A percentile compares a stretch with the other conserved stretches of the same genome.
Evolutionary conservation across 805 yeast genomes (phyloP).

Genomic region (Metschnikowia lochheadii): DNA sequence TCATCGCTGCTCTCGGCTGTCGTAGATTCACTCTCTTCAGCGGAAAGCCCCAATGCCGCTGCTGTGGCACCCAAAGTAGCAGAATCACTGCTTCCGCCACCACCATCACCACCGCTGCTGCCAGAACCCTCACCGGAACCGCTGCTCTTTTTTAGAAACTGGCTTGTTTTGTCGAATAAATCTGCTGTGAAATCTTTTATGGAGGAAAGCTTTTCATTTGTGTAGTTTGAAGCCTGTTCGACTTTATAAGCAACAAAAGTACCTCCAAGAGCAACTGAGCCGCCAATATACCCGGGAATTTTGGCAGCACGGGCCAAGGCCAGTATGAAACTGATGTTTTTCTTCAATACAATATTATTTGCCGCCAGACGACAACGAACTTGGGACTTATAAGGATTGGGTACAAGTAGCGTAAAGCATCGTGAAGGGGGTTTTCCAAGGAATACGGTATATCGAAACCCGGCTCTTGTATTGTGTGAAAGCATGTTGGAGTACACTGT

Average conservation of each 20-base stretch:
- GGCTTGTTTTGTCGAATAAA: constrained; percentile 45
- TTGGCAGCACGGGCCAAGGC: constrained; percentile 51
- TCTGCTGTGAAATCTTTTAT: constrained; percentile 61
- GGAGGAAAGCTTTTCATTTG: constrained; percentile 61
- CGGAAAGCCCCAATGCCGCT: constrained; percentile 46
- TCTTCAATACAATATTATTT: constrained; percentile 6
- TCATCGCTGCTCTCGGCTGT: constrained; percentile 18
- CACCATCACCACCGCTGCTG: constrained; percentile 24
- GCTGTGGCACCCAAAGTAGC: constrained; percentile 49
- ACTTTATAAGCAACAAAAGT: constrained; percentile 89
- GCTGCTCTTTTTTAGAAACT: constrained; percentile 34
- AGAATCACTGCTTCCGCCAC: constrained; percentile 30
- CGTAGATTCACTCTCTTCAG: constrained; percentile 34
- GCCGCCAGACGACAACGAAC: constrained; percentile 7
- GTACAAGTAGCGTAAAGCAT: constrained; percentile 1
- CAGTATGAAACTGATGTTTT: constrained; percentile 41
- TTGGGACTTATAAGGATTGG: constrained; percentile 3
- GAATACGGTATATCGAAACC: neutral
- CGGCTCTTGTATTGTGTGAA: neutral
- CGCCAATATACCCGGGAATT: constrained; percentile 81
- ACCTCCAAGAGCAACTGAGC: constrained; percentile 91
- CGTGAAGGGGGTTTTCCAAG: neutral
- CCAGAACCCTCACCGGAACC: constrained; percentile 15
- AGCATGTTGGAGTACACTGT: neutral
- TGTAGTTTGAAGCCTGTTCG: constrained; percentile 74